Evolutionary conservation across 257 asterid genomes (phyloP).

Genomic region (Solanum sitiens): DNA sequence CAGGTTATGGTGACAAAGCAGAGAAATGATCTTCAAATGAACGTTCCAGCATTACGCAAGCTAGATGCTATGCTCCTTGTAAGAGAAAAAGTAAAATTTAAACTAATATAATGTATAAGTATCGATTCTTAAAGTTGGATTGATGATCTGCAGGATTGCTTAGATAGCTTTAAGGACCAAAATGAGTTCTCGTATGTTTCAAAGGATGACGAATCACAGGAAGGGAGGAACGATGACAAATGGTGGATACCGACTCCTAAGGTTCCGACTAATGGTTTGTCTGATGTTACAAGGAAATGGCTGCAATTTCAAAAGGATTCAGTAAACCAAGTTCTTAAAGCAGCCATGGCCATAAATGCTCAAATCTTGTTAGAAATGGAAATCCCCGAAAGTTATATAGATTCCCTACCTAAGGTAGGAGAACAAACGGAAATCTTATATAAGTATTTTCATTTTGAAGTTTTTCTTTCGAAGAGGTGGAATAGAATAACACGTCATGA

Average conservation of each 20-base stretch:
- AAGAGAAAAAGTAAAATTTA: conserved; percentile 11
- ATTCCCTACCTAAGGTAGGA: conserved; percentile 78
- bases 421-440: neutral
- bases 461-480: neutral
- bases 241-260: conserved; percentile 96
- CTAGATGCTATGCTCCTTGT: conserved; percentile 85
- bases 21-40: conserved; percentile 68
- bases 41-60: conserved; percentile 73
- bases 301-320: conserved; percentile 76
- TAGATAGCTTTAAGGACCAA: conserved; percentile 82
- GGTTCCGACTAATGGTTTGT: conserved; percentile 66
- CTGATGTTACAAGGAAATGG: conserved; percentile 68
- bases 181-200: conserved; percentile 52
- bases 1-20: conserved; percentile 80
- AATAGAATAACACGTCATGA: neutral
- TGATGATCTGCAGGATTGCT: conserved; percentile 51
- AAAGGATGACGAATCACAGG: conserved; percentile 29
- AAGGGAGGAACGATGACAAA: conserved; percentile 43
- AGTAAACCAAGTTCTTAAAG: conserved; percentile 79
- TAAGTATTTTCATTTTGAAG: neutral
- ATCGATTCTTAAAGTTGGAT: neutral
- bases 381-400: conserved; percentile 75
- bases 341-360: conserved; percentile 90
- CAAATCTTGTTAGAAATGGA: conserved; percentile 69
- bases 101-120: neutral